Percentiles rank a stretch among this genome's conserved stretches.
These are phyloP conservation scores for Wickerhamiella lipophila DNA, from an alignment of 805 yeast genomes.

Conservation along the genomic window DNA sequence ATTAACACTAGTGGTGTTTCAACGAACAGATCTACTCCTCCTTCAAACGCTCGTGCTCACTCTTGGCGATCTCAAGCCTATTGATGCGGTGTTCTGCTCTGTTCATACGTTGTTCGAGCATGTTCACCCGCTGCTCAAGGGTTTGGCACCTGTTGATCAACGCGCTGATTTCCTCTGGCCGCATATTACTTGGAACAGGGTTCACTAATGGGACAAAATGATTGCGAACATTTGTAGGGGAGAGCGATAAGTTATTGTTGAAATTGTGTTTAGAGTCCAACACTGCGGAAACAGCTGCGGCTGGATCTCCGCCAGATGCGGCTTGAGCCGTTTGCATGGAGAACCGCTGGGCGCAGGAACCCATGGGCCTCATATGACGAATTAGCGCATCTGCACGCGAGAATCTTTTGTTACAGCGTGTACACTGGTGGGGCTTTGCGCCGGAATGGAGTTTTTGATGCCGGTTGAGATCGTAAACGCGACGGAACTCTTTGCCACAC, in stretches of 20 bases:
- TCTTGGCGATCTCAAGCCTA: conserved; percentile 6
- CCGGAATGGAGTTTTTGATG: conserved; percentile 69
- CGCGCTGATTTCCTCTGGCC: conserved; percentile 11
- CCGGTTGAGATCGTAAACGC: conserved; percentile 64
- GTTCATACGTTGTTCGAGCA: conserved; percentile 25
- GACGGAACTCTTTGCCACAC: conserved; percentile 51
- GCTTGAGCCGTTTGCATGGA: conserved; percentile 13
- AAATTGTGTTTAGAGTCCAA: conserved; percentile 11
- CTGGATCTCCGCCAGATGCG: conserved; percentile 13
- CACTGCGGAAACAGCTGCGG: conserved; percentile 3
- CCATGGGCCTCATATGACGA: conserved; percentile 45
- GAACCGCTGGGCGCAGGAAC: conserved; percentile 24
- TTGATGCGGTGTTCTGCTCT: conserved; percentile 25
- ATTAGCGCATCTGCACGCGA: conserved; percentile 67
- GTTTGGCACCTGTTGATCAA: conserved; percentile 17
- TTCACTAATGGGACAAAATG: not conserved
- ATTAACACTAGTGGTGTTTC: too few species aligned
- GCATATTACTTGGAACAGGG: conserved; percentile 8
- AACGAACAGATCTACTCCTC: not conserved
- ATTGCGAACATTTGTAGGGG: conserved; percentile 5
- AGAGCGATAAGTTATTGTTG: not conserved
- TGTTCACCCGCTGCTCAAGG: conserved; percentile 24
- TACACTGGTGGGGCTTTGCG: conserved; percentile 54
- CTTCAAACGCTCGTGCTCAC: not conserved
- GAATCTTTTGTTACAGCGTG: conserved; percentile 48